Evolutionary conservation across 2,329 filamentous ascomycete genomes (phyloP).

Genomic region (Dothiorella sarmentorum): DNA sequence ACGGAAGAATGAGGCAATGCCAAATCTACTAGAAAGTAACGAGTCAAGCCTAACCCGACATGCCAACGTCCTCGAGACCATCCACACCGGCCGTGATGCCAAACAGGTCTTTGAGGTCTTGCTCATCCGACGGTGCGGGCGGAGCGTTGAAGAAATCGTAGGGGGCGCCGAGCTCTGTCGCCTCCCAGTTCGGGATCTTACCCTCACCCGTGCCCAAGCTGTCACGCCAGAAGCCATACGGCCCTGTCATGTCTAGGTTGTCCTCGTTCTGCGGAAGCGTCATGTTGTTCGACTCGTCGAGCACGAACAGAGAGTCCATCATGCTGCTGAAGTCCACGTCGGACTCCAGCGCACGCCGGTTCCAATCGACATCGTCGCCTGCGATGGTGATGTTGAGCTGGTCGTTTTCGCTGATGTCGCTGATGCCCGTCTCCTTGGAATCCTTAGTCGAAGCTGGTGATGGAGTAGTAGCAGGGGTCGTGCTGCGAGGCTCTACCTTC

Average conservation of each 20-base stretch:
- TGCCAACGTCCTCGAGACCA: not conserved
- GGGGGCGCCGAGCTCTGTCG: not conserved
- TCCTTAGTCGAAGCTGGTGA: conserved; percentile 37
- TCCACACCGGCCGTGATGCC: not conserved
- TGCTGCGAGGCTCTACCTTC: conserved; percentile 15
- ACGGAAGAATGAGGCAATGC: not conserved
- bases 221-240: conserved; percentile 9
- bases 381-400: conserved; percentile 38
- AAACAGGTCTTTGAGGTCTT: conserved; percentile 10
- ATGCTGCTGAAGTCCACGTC: conserved; percentile 8
- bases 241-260: not conserved
- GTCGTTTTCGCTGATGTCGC: conserved; percentile 43
- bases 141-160: conserved; percentile 16
- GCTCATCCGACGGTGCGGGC: conserved; percentile 3
- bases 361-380: conserved; percentile 6
- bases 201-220: not conserved
- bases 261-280: conserved; percentile 10
- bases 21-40: not conserved
- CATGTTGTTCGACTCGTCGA: conserved; percentile 9
- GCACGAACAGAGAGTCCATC: conserved; percentile 13
- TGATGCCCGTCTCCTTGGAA: conserved; percentile 36
- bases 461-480: conserved; percentile 23
- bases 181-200: conserved; percentile 10
- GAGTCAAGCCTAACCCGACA: not conserved
- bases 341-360: not conserved